Evolutionary conservation across 225 moss, liverwort and hornwort species (phyloP), one percentile per base, ranked within the genome.

Genomic region (Sphagnum tenellum): DNA sequence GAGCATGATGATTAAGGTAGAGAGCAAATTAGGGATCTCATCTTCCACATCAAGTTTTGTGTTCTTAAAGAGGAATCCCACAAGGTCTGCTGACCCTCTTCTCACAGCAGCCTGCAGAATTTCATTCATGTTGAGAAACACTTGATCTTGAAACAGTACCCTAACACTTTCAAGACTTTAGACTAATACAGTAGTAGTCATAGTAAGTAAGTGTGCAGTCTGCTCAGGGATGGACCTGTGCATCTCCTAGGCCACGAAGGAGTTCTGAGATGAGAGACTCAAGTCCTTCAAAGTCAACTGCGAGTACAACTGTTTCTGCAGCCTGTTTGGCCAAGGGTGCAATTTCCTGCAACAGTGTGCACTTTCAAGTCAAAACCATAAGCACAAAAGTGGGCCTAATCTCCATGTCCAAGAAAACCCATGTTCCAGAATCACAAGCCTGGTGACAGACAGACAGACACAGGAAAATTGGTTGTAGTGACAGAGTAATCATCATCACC

Each of bases 41-140:
- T 99, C 90, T 64, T 88, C 85, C 63, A 91, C 57, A 51, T 65
- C 78, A 64, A 93, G 69, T 73, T 79, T 90, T 46, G 93, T 79
- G 59, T 91, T 90, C 74, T 99, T 99, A 71, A 93, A 99, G 50
- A 93, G 77, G 72, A 93, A 99, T 29, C 98, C 98, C 50, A 81
- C 87, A 68, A 99, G 82, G 62, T 89, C 75, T n/a, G 98, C 90
- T 70, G 98, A 93, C 45, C 90, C 92, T 74, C 87, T 81, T 70
- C 89, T 82, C 44, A 99, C 98, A 73, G 79, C 69, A 70, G 87
- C 80, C 98, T 94, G 87, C 77, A 79, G 29, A 29, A 29, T 29
- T 29, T 29, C 29, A 29, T 29, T 29, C 55, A 56, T 56, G 55
- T n/a, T n/a, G n/a, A 56, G 9, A 56, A 56, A 9, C 55, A 56